A percentile compares a stretch with the other conserved stretches of the same genome.
Evolutionary conservation across 306 rosid genomes (phyloP).

Genomic region (Comarum palustre): DNA sequence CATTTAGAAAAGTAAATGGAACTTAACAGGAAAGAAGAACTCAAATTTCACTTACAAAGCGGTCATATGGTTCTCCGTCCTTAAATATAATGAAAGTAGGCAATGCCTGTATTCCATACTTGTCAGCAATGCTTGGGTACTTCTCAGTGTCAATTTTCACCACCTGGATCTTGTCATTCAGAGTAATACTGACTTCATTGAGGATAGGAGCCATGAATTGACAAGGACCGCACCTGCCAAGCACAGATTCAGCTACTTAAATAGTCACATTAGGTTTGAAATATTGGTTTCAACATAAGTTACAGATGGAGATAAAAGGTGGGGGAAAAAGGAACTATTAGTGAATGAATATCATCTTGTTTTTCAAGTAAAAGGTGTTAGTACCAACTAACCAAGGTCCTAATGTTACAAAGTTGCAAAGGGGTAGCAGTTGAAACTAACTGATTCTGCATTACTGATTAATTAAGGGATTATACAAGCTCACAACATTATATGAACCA

Average conservation of each 20-base stretch:
- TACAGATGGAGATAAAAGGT: neutral
- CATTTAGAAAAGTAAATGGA: conserved; percentile 2
- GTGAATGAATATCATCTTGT: neutral
- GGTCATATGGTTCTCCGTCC: conserved; percentile 73
- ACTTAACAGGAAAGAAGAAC: neutral
- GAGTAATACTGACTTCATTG: conserved; percentile 59
- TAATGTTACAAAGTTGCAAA: conserved; percentile 6
- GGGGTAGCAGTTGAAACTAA: neutral
- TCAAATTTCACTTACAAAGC: conserved; percentile 63
- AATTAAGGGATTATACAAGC: neutral
- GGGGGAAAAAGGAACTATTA: neutral
- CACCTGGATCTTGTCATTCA: conserved; percentile 61
- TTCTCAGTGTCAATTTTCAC: conserved; percentile 94
- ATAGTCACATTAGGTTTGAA: neutral
- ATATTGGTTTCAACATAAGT: neutral
- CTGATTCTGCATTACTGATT: neutral
- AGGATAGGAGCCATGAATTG: conserved; percentile 90
- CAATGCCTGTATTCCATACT: conserved; percentile 77
- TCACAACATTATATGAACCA: neutral
- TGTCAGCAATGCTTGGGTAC: conserved; percentile 73
- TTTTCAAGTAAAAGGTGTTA: neutral
- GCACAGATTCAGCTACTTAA: conserved; percentile 22
- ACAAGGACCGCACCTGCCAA: conserved; percentile 96
- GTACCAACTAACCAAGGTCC: neutral
- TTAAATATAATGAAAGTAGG: conserved; percentile 88